phyloP scores from a whole-genome alignment of 768 basidiomycete genomes.

The Auriscalpium vulgare region DNA sequence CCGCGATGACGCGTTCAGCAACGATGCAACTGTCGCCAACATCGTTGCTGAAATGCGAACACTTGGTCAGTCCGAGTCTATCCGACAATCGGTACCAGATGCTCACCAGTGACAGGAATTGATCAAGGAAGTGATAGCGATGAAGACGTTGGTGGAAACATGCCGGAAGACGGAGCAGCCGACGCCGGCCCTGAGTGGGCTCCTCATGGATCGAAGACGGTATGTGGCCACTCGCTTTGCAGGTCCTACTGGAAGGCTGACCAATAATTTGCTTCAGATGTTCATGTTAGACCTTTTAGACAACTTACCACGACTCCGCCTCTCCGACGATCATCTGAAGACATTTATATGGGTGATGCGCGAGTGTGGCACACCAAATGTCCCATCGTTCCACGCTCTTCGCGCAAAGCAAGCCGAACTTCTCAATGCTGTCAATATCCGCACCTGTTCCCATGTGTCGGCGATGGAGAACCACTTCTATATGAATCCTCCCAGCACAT shows the following conservation, averaged over 20 bases:
- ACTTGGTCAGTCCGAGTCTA: no score
- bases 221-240: background rate
- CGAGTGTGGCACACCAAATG: conserved; percentile 22
- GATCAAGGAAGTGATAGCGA: no score
- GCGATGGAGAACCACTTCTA: conserved; percentile 24
- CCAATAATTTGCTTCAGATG: conserved; percentile 14
- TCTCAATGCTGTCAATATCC: conserved; percentile 4
- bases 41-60: no score
- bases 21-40: no score
- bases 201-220: conserved; percentile 9
- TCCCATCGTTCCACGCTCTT: conserved; percentile 22
- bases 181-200: background rate
- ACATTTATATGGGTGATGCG: conserved; percentile 26
- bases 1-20: no score
- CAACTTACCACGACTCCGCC: conserved; percentile 24
- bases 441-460: conserved; percentile 16
- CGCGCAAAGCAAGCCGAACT: conserved; percentile 20
- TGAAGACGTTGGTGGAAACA: no score
- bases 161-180: no score
- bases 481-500: conserved; percentile 13
- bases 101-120: no score
- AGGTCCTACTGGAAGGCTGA: background rate
- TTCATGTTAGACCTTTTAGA: conserved; percentile 28
- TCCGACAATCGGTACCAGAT: no score
- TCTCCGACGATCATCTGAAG: conserved; percentile 27